A percentile compares a stretch with the other conserved stretches of the same genome.
phyloP scores from a whole-genome alignment of 441 rosid species.

The Geranium incanum region DNA sequence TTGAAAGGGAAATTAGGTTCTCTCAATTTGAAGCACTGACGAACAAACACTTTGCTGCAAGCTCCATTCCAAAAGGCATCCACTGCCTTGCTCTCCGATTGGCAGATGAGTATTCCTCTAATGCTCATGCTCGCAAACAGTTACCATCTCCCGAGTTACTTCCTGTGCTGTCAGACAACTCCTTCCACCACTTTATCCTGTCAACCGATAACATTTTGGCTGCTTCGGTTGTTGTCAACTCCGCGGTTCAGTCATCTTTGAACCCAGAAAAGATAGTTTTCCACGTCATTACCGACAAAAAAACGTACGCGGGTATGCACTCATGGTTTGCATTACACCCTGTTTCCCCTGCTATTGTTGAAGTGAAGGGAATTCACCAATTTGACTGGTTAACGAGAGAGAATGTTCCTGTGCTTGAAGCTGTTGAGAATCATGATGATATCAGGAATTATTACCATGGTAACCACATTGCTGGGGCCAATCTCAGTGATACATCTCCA shows the following conservation, averaged over 20 bases:
- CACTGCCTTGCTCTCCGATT: constrained; percentile 86
- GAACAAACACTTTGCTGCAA: constrained; percentile 98
- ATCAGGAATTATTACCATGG: constrained; percentile 90
- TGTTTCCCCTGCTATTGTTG: constrained; percentile 78
- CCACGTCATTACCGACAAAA: constrained; percentile 96
- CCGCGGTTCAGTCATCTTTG: constrained; percentile 73
- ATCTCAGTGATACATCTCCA: constrained; percentile 74
- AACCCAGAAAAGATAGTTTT: constrained; percentile 87
- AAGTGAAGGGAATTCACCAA: constrained; percentile 95
- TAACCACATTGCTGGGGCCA: constrained; percentile 75
- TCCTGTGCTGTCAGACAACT: constrained; percentile 83
- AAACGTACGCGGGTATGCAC: constrained; percentile 97
- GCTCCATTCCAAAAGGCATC: constrained; percentile 94
- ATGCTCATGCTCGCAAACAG: constrained; percentile 96
- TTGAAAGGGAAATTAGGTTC: constrained; percentile 76
- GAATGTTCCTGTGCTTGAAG: constrained; percentile 97
- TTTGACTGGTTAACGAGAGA: constrained; percentile 98
- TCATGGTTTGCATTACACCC: constrained; percentile 97
- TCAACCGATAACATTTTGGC: constrained; percentile 95
- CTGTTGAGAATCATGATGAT: constrained; percentile 78
- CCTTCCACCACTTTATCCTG: constrained; percentile 75
- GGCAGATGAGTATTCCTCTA: constrained; percentile 94
- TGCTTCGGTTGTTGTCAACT: constrained; percentile 90
- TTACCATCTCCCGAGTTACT: constrained; percentile 96
- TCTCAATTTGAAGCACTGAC: constrained; percentile 79